phyloP scores from a whole-genome alignment of 2,329 filamentous ascomycete species.

The Endothia cerciana region DNA sequence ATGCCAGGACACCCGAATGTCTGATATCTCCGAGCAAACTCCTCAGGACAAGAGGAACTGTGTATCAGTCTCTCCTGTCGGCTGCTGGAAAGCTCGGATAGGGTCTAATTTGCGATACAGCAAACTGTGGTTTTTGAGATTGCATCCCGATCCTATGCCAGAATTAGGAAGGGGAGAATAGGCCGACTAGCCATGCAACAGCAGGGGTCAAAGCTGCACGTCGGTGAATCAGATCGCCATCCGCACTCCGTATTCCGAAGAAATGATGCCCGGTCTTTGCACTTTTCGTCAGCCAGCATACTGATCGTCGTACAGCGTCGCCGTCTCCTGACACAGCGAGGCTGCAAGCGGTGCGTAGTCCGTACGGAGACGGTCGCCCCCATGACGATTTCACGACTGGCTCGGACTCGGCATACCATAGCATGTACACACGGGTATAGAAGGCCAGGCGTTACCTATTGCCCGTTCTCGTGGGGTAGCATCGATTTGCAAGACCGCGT shows the following conservation, averaged over 20 bases:
- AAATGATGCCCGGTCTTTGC: background rate
- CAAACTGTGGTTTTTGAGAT: background rate
- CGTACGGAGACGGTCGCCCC: conserved; percentile 3
- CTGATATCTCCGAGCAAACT: background rate
- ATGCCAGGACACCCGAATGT: background rate
- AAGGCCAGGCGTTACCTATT: background rate
- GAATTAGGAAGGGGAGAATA: background rate
- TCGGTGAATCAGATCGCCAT: conserved; percentile 10
- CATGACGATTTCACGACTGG: background rate
- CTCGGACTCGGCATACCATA: background rate
- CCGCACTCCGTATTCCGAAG: conserved; percentile 20
- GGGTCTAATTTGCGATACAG: background rate
- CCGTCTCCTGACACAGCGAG: background rate
- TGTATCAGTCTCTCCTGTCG: too few species aligned
- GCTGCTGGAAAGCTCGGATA: background rate
- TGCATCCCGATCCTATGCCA: background rate
- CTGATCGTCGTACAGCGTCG: conserved; percentile 9
- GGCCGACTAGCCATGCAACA: background rate
- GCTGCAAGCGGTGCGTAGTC: background rate
- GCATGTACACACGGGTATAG: background rate
- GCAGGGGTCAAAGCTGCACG: conserved; percentile 10
- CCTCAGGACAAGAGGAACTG: background rate
- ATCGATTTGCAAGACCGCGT: background rate
- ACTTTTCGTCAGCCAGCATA: conserved; percentile 1
- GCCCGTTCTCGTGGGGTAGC: too few species aligned